Percentiles rank a stretch among this genome's conserved stretches.
Evolutionary conservation across 2,329 filamentous ascomycete species (phyloP).

Genomic region (Talaromyces sp.): DNA sequence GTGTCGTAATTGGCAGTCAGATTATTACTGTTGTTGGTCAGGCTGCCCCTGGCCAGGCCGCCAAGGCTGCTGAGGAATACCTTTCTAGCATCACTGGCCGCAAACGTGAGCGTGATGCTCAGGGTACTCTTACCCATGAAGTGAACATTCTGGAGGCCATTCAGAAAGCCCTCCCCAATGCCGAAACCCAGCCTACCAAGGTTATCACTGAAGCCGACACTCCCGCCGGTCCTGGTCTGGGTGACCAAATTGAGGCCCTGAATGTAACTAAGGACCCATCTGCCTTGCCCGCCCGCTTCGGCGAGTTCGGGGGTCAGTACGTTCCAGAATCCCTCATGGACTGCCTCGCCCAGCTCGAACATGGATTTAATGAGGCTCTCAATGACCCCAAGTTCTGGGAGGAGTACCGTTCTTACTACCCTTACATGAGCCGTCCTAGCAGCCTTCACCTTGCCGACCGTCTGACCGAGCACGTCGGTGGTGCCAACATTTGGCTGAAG

Average conservation of each 20-base stretch:
- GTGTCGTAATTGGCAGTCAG: constrained; percentile 95
- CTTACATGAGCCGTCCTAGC: constrained; percentile 94
- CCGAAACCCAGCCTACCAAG: constrained; percentile 56
- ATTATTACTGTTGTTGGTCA: constrained; percentile 81
- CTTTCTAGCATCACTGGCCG: constrained; percentile 72
- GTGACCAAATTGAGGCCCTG: constrained; percentile 81
- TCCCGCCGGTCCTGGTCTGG: constrained; percentile 66
- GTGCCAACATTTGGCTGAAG: constrained; percentile 97
- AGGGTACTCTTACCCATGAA: constrained; percentile 60
- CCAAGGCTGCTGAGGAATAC: constrained; percentile 80
- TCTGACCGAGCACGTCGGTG: constrained; percentile 83
- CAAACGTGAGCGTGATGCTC: constrained; percentile 49
- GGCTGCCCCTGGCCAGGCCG: constrained; percentile 66
- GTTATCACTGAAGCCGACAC: constrained; percentile 64
- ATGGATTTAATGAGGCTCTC: constrained; percentile 83
- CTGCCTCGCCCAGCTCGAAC: constrained; percentile 86
- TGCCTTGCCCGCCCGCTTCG: constrained; percentile 82
- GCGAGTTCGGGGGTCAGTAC: constrained; percentile 95
- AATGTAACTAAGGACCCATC: constrained; percentile 62
- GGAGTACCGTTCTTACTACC: constrained; percentile 93
- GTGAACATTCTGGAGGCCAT: constrained; percentile 72
- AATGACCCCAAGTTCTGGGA: constrained; percentile 94
- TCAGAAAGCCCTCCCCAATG: constrained; percentile 60
- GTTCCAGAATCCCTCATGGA: constrained; percentile 98
- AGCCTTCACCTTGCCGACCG: constrained; percentile 87